phyloP scores from a whole-genome alignment of 441 rosid genomes.

The Syzygium malaccense region DNA sequence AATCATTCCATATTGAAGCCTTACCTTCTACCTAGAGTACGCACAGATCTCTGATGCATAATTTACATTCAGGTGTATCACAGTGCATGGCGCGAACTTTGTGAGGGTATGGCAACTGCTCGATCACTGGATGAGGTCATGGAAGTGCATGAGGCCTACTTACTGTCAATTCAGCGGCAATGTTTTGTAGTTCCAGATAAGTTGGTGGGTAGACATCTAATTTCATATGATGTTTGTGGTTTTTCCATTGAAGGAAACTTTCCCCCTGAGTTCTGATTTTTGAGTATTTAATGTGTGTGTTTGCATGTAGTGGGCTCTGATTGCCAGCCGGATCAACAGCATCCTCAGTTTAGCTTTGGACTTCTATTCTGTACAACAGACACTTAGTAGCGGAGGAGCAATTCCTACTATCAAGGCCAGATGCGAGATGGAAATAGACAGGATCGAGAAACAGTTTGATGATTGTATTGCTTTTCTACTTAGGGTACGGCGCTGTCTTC shows the following conservation, averaged over 20 bases:
- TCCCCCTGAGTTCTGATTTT: background rate
- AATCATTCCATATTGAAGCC: background rate
- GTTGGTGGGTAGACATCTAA: slow-evolving; percentile 41
- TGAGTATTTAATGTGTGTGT: background rate
- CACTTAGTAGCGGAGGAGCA: slow-evolving; percentile 69
- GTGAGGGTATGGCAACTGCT: slow-evolving; percentile 84
- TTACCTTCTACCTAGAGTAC: background rate
- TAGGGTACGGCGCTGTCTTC: slow-evolving; percentile 36
- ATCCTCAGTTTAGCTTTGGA: slow-evolving; percentile 86
- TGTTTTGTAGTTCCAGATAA: slow-evolving; percentile 96
- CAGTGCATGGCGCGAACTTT: slow-evolving; percentile 93
- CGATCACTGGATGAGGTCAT: slow-evolving; percentile 91
- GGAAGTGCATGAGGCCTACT: slow-evolving; percentile 91
- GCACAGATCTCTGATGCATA: slow-evolving; percentile 11
- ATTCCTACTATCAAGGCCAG: slow-evolving; percentile 71
- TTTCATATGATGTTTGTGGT: background rate
- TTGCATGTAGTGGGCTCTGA: slow-evolving; percentile 71
- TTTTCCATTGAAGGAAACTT: background rate
- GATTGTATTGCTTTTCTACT: slow-evolving; percentile 92
- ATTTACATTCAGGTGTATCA: slow-evolving; percentile 72
- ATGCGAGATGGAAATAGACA: slow-evolving; percentile 78
- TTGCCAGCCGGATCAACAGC: slow-evolving; percentile 84
- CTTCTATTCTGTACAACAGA: slow-evolving; percentile 85
- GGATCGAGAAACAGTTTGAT: slow-evolving; percentile 81
- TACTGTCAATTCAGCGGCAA: slow-evolving; percentile 87